phyloP scores from a whole-genome alignment of 140 eudicot genomes.

The Ambrosia hybrid region DNA sequence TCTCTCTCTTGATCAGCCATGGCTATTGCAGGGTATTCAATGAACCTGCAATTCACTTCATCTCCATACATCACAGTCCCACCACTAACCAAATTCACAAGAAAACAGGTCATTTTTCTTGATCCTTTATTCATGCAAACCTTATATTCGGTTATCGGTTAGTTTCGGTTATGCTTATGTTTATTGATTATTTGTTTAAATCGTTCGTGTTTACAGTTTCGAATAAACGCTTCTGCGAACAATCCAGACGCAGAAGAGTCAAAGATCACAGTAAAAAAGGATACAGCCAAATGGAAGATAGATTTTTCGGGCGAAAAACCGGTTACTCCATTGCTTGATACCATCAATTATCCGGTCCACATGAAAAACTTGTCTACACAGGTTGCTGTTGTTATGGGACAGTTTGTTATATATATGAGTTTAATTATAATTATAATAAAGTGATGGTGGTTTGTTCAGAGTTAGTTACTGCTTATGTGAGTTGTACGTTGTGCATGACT shows the following conservation, averaged over 20 bases:
- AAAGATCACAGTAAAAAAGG: conserved; percentile 44
- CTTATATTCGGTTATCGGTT: no score
- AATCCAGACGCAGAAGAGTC: conserved; percentile 47
- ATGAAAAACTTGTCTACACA: conserved; percentile 74
- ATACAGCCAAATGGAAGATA: conserved; percentile 51
- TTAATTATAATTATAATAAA: not conserved
- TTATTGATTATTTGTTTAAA: no score
- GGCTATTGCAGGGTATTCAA: conserved; percentile 26
- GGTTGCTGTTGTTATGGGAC: conserved; percentile 26
- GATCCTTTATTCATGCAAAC: not conserved
- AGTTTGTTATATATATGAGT: no score
- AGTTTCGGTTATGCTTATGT: no score
- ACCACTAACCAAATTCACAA: conserved; percentile 22
- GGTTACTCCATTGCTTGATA: conserved; percentile 74
- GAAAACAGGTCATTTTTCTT: conserved; percentile 30
- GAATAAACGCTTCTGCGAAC: conserved; percentile 48
- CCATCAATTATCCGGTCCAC: conserved; percentile 70
- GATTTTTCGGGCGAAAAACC: conserved; percentile 78
- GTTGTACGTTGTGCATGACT: conserved; percentile 29
- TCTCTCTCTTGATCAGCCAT: conserved; percentile 23
- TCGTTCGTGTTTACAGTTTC: conserved; percentile 38
- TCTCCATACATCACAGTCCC: conserved; percentile 22
- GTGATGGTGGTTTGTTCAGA: conserved; percentile 7
- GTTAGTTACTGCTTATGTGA: conserved; percentile 18
- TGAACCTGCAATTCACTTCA: conserved; percentile 31